Evolutionary conservation across 2,329 filamentous ascomycete species (phyloP), one percentile per base, ranked within the genome.

Genomic region (Cercospora beticola): DNA sequence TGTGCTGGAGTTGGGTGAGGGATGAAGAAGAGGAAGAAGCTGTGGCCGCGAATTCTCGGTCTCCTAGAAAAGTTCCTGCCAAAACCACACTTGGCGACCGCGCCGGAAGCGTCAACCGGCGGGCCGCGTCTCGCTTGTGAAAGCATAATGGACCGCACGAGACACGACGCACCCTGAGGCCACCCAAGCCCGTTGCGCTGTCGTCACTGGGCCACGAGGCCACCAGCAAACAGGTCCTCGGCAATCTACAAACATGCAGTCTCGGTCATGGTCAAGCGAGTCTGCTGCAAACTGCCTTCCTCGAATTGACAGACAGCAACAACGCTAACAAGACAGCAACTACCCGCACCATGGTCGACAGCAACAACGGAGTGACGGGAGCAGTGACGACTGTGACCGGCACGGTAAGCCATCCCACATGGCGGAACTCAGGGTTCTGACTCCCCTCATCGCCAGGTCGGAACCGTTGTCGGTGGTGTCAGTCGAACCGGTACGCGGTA

Each of bases 381-480:
- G 74, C 70, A 18, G 74, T 74, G 18, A 76, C 76, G 57, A 66
- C 71, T 36, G 74, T 75, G 26, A 76, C 76, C 23, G 76, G 74
- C 16, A 75, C 74, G 10, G 75, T 76, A 70, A 43, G 8, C 10
- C 28, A 31, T 59, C 23, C 33, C 33, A 36, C 57, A 31, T 59
- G 57, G 23, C 57, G 28, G 28, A 30, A 33, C 33, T 59, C 26
- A 28, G 28, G 57, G 28, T 59, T 36, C 57, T 59, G 57, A 59
- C 57, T 59, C 14, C 31, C n/a, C 10, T 49, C 43, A 16, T 49
- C 26, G 36, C 30, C 60, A 74, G 74, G 33, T 75, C 26, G 85
- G 86, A 62, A 87, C 87, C 74, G 84, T 83, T 1, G 82, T 83
- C 56, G 85, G 84, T 21, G 85, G 85, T 33, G 76, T 86, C 18